Base-by-base conservation (phyloP, 768 basidiomycete species). In the Baorangia bicolor region DNA sequence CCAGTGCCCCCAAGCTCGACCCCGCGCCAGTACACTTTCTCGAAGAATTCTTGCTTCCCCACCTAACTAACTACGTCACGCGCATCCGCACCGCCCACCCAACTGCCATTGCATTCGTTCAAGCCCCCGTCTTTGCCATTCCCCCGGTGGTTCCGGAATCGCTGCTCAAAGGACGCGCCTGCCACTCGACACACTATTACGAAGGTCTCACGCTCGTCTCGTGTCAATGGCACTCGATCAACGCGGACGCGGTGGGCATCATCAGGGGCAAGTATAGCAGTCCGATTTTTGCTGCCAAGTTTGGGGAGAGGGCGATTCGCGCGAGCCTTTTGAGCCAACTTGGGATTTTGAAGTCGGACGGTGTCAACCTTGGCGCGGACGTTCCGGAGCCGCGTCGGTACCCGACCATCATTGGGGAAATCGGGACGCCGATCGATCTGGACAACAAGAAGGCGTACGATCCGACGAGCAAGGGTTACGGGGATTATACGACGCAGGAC, bases 371-470 rank as follows among this genome's bases (percentile, higher is more conserved):
- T 7, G 83, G 85, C 2, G 56, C 74, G 13, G 58, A 59, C 31
- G 51, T 10, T 6, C 20, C 44, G 1, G 44, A 35, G 10, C 56
- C 41, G 5, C 61, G 46, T 13, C 60, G 58, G 18, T 97, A 88
- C 64, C 96, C 96, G 1, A 95, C 91, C 0, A 78, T 98, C 60
- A 90, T 99, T 34, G 95, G 96, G 12, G 96, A 99, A 76, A 96
- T 98, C 48, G 96, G 96, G 14, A 90, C 86, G 2, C 96, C 96
- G 3, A 93, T 88, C 66, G 95, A 99, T 69, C 88, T 99, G 88
- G 96, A 99, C 67, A 75, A 75, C 51, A 93, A 92, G 71, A 78
- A 81, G 43, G 79, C 92, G 14, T 99, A 99, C 73, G 90, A 92
- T 31, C 58, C 58, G 20, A 50, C 25, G 13, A 16, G 41, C 33